A percentile compares a stretch with the other conserved stretches of the same genome.
These are phyloP conservation scores for Nicotiana tabacum DNA, from an alignment of 257 asterid species.

Conservation along the genomic window DNA sequence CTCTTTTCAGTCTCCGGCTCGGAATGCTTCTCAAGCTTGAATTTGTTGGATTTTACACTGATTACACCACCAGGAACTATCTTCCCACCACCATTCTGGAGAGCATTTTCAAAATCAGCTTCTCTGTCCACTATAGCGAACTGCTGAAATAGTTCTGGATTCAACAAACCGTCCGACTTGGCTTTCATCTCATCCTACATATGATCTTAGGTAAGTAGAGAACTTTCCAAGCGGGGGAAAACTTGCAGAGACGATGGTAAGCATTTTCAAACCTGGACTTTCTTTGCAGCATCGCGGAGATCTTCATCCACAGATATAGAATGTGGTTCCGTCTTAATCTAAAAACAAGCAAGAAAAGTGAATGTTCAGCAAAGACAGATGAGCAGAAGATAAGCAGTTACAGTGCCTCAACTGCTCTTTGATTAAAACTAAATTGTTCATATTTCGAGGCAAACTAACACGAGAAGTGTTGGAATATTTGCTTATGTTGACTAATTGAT, in stretches of 20 bases:
- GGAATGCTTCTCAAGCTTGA: background rate
- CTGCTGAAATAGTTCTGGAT: conserved; percentile 62
- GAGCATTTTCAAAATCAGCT: conserved; percentile 65
- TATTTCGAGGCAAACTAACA: background rate
- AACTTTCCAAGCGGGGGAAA: background rate
- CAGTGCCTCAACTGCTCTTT: background rate
- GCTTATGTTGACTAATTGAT: background rate
- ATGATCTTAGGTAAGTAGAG: conserved; percentile 3
- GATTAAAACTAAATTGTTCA: background rate
- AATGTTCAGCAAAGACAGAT: background rate
- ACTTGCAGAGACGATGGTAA: background rate
- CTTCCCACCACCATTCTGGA: conserved; percentile 52
- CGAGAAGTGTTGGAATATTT: background rate
- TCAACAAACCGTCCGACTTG: conserved; percentile 33
- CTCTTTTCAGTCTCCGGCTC: conserved; percentile 26
- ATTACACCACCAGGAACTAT: conserved; percentile 43
- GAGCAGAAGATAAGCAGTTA: background rate
- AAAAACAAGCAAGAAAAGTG: conserved; percentile 8
- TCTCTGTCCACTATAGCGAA: conserved; percentile 66
- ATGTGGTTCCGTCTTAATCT: conserved; percentile 74
- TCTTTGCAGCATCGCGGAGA: conserved; percentile 60
- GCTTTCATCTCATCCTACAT: conserved; percentile 54
- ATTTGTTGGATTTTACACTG: conserved; percentile 57
- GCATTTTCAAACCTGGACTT: conserved; percentile 51
- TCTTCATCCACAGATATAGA: conserved; percentile 76